Conservation (phyloP, 768 basidiomycete species). For the Lyophyllum decastes region DNA sequence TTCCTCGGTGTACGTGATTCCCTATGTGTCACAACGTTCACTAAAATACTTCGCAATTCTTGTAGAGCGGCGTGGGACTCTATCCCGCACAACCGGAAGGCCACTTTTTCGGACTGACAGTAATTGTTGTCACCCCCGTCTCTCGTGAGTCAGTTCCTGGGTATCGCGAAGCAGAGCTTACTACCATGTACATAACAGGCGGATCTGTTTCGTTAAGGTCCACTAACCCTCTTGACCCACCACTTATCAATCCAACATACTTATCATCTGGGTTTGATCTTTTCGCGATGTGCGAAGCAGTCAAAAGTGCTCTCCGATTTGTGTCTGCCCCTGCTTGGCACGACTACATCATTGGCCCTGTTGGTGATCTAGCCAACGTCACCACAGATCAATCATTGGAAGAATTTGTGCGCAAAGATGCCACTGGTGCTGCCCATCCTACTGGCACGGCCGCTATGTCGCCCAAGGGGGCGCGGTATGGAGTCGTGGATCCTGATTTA, state of each 20-base stretch:
- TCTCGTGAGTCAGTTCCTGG: too few species aligned
- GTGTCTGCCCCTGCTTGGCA: constrained; percentile 9
- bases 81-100: too few species aligned
- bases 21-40: too few species aligned
- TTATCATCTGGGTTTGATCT: constrained; percentile 26
- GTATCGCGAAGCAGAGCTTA: too few species aligned
- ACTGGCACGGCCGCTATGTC: constrained; percentile 32
- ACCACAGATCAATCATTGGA: constrained; percentile 13
- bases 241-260: constrained; percentile 39
- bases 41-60: too few species aligned
- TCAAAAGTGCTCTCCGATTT: constrained; percentile 16
- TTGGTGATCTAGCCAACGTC: constrained; percentile 4
- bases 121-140: too few species aligned
- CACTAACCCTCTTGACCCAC: constrained; percentile 37
- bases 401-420: constrained; percentile 6
- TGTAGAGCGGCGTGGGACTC: too few species aligned
- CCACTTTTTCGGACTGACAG: too few species aligned
- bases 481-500: constrained; percentile 34
- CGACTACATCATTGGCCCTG: constrained; percentile 10
- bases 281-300: constrained; percentile 21
- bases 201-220: constrained; percentile 32
- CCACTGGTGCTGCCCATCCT: constrained; percentile 23
- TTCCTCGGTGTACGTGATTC: background rate
- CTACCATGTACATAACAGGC: constrained; percentile 14
- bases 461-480: constrained; percentile 20